Evolutionary conservation across 1,139 yeast species (phyloP).

Genomic region (Nematodospora anomalae): DNA sequence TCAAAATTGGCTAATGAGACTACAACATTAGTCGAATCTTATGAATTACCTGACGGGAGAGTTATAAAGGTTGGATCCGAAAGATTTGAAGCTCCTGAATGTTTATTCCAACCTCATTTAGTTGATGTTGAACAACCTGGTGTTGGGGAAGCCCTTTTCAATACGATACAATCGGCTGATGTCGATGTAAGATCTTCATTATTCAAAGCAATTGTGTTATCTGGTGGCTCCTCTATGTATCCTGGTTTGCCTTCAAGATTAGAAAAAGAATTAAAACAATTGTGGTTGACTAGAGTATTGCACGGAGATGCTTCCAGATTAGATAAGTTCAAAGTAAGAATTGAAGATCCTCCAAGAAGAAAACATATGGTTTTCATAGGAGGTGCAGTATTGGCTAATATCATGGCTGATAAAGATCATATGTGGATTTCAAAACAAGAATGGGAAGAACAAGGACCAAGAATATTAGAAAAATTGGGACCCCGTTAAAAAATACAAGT

Average conservation of each 20-base stretch:
- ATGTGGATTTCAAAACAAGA: slow-evolving; percentile 97
- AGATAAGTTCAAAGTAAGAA: slow-evolving; percentile 90
- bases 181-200: slow-evolving; percentile 87
- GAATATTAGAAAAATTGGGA: slow-evolving; percentile 85
- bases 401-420: slow-evolving; percentile 97
- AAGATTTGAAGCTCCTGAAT: slow-evolving; percentile 97
- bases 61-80: slow-evolving; percentile 92
- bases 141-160: slow-evolving; percentile 87
- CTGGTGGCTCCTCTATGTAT: slow-evolving; percentile 98
- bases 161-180: slow-evolving; percentile 92
- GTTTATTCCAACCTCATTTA: slow-evolving; percentile 92
- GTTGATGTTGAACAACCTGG: slow-evolving; percentile 99
- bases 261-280: slow-evolving; percentile 93
- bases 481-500: slow-evolving; percentile 56
- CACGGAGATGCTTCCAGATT: slow-evolving; percentile 85
- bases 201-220: slow-evolving; percentile 87
- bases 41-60: slow-evolving; percentile 96
- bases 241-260: slow-evolving; percentile 96
- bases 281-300: slow-evolving; percentile 88
- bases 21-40: slow-evolving; percentile 85
- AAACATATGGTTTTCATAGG: slow-evolving; percentile 99
- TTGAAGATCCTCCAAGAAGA: slow-evolving; percentile 99
- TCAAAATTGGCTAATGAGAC: slow-evolving; percentile 88
- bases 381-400: slow-evolving; percentile 96
- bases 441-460: slow-evolving; percentile 96